Conservation (phyloP, 2,329 filamentous ascomycete species). For the Cryphonectria naterciae region DNA sequence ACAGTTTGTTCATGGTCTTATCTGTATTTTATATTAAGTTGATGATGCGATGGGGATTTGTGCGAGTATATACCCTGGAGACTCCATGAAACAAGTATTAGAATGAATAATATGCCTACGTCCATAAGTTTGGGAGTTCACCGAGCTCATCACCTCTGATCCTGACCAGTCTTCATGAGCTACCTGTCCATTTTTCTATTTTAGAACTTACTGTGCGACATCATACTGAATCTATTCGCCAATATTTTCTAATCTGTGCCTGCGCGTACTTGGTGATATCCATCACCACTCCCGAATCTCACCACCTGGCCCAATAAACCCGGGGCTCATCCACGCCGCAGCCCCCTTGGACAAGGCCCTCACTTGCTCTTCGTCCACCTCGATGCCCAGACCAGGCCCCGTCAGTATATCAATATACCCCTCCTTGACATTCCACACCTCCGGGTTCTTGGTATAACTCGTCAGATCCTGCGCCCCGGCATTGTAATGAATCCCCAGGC, state of each 20-base stretch:
- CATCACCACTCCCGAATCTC: constrained; percentile 65
- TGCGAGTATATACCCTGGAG: not conserved
- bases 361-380: constrained; percentile 65
- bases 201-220: not conserved
- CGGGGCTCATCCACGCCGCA: constrained; percentile 61
- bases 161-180: too few relatives aligned
- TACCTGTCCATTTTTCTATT: not conserved
- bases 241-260: not conserved
- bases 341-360: constrained; percentile 54
- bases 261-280: not conserved
- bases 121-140: too few relatives aligned
- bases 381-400: constrained; percentile 62
- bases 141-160: too few relatives aligned
- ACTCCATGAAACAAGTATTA: not conserved
- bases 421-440: constrained; percentile 61
- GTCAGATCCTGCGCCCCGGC: constrained; percentile 60
- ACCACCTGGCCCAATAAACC: constrained; percentile 67
- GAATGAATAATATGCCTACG: not conserved
- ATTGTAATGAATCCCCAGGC: constrained; percentile 71
- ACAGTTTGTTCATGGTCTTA: too few relatives aligned
- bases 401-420: constrained; percentile 59
- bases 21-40: too few relatives aligned
- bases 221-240: not conserved
- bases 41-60: too few relatives aligned
- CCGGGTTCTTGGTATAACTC: constrained; percentile 61